Percentiles rank a stretch among this genome's conserved stretches.
phyloP scores from a whole-genome alignment of 176 grass and related monocot genomes.

The Carex kokanica region DNA sequence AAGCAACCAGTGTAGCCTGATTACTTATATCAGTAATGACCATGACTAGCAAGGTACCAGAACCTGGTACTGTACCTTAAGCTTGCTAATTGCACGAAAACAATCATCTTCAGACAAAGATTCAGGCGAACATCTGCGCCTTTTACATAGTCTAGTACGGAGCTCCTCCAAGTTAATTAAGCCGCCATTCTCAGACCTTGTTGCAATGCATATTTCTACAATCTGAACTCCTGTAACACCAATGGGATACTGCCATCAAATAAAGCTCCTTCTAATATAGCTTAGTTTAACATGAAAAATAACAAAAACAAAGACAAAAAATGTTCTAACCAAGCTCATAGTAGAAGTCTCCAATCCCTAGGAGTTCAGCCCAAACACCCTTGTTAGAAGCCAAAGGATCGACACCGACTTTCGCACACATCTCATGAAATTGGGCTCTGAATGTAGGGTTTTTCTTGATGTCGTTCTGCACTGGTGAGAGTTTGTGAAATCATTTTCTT shows the following conservation, averaged over 20 bases:
- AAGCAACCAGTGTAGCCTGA: background rate
- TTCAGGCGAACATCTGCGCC: constrained; percentile 57
- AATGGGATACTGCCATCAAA: background rate
- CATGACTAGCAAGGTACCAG: background rate
- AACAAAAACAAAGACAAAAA: constrained; percentile 23
- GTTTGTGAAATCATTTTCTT: background rate
- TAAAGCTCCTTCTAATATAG: background rate
- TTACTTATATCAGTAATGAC: constrained; percentile 7
- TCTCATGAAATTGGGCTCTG: constrained; percentile 98
- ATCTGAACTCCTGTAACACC: constrained; percentile 80
- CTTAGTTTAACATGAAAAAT: background rate
- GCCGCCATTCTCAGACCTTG: constrained; percentile 79
- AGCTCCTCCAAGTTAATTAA: constrained; percentile 88
- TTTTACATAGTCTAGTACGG: constrained; percentile 59
- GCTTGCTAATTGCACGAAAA: constrained; percentile 91
- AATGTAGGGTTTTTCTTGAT: constrained; percentile 92
- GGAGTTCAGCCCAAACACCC: constrained; percentile 93
- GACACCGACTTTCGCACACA: constrained; percentile 97
- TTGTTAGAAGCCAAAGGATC: constrained; percentile 94
- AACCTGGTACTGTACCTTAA: constrained; percentile 48
- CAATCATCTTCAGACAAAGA: constrained; percentile 90
- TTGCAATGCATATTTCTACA: constrained; percentile 94
- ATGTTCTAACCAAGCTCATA: constrained; percentile 78
- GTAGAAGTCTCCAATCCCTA: constrained; percentile 97
- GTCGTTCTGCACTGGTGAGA: constrained; percentile 66